These are phyloP conservation scores for Chimonanthus salicifolius DNA, from an alignment of 164 flowering plant genomes.

Conservation along the genomic window DNA sequence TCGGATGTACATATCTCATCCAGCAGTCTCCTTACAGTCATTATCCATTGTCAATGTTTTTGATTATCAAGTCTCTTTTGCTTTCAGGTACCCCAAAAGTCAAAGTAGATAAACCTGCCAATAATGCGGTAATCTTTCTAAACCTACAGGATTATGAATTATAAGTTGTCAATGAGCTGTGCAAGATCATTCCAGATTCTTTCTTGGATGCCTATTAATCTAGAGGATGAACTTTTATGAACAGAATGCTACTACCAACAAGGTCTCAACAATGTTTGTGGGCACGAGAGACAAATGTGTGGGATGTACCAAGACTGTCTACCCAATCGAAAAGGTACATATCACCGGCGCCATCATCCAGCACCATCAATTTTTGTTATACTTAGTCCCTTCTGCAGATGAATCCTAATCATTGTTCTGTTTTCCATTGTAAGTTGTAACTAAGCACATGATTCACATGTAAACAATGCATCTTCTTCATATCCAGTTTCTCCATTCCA, in stretches of 20 bases:
- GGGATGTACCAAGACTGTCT: constrained; percentile 65
- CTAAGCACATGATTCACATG: no score
- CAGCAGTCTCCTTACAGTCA: neutral
- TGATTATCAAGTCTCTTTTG: neutral
- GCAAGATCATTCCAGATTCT: neutral
- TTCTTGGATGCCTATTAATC: neutral
- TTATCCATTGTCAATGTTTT: neutral
- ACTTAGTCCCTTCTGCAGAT: neutral
- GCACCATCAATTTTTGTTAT: neutral
- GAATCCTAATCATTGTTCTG: neutral
- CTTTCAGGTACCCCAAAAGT: constrained; percentile 78
- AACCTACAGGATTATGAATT: neutral
- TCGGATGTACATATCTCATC: neutral
- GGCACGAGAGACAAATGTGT: constrained; percentile 78
- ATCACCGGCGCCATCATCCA: neutral
- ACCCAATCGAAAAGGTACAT: constrained; percentile 66
- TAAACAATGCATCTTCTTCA: no score
- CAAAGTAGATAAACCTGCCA: constrained; percentile 59
- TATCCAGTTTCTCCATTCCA: neutral
- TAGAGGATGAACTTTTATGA: neutral
- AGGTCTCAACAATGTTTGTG: constrained; percentile 46
- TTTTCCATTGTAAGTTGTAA: neutral
- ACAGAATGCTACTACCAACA: constrained; percentile 8
- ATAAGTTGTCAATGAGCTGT: neutral
- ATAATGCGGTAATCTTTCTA: constrained; percentile 45